Evolutionary conservation across 2,329 filamentous ascomycete genomes (phyloP), one percentile per base, ranked within the genome.

Genomic region (Teratosphaeria destructans): DNA sequence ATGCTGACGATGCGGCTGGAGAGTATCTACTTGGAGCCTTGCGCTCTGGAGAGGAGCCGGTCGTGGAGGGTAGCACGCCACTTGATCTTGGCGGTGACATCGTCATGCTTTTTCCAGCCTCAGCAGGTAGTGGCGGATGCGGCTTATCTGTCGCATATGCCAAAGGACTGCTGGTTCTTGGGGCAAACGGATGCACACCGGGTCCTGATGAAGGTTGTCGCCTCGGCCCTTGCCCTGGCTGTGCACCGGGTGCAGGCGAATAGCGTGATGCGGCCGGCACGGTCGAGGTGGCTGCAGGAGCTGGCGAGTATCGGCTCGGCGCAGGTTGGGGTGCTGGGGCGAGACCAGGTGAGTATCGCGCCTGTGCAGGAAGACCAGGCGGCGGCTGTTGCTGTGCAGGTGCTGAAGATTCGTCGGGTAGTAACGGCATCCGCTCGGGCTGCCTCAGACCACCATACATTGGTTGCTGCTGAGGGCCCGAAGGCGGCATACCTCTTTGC

Each of bases 161-260:
- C 16, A 86, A 74, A 16, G 84, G 84, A 69, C 84, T 86, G n/a
- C 83, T 86, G 6, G 83, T 86, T 59, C 84, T 78, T 19, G 84
- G 84, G 52, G 83, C 81, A 69, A 85, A 86, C 3, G 81, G 77
- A 61, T 54, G 27, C 53, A 19, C 53, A 16, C 16, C 26, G 23
- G 27, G 27, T 29, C 55, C 55, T 14, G 74, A 70, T n/a, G 75
- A 49, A 49, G 43, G 43, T n/a, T 49, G 43, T 49, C 43, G n/a
- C 6, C n/a, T 71, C 37, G 75, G 71, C 32, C 67, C 68, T 62
- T 77, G 75, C 37, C 73, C 70, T 60, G 65, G 64, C 52, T 71
- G 67, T 14, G 72, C 78, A 23, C 76, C 72, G 10, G 78, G 76
- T 29, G 76, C 77, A 27, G 79, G 86, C 5, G 87, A 89, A 70